A percentile compares a stretch with the other conserved stretches of the same genome.
phyloP scores from a whole-genome alignment of 345 rosid genomes.

The Chamaenerion angustifolium region DNA sequence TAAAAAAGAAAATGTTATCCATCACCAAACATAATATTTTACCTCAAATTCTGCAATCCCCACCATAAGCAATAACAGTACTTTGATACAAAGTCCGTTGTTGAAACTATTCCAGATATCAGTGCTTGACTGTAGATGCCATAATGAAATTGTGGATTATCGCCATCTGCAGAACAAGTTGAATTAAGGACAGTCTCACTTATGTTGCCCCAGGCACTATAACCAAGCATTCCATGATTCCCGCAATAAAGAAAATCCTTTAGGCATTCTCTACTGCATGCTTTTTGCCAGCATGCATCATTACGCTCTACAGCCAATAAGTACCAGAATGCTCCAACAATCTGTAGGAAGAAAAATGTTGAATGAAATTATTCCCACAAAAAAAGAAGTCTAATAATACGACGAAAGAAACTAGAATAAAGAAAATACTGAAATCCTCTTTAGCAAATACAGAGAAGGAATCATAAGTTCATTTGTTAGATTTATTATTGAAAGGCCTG shows the following conservation, averaged over 20 bases:
- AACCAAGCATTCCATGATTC: slow-evolving; percentile 33
- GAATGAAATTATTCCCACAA: slow-evolving; percentile 3
- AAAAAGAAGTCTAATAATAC: background rate
- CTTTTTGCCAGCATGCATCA: slow-evolving; percentile 61
- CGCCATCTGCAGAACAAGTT: slow-evolving; percentile 24
- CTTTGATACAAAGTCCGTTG: slow-evolving; percentile 59
- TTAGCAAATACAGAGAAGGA: too few species aligned
- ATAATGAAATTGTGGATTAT: slow-evolving; percentile 43
- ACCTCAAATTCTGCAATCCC: slow-evolving; percentile 99
- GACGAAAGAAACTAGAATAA: background rate
- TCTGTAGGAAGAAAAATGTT: slow-evolving; percentile 24
- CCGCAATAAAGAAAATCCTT: slow-evolving; percentile 63
- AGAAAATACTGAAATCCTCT: background rate
- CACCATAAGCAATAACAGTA: slow-evolving; percentile 92
- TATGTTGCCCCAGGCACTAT: slow-evolving; percentile 29
- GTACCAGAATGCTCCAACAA: slow-evolving; percentile 96
- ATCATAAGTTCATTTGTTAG: too few species aligned
- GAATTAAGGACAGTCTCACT: slow-evolving; percentile 17
- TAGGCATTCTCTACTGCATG: slow-evolving; percentile 29
- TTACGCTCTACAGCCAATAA: slow-evolving; percentile 70
- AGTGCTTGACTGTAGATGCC: slow-evolving; percentile 65
- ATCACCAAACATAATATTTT: too few species aligned
- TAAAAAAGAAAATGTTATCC: too few species aligned
- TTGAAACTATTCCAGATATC: slow-evolving; percentile 60
- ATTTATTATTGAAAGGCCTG: too few species aligned